A percentile compares a stretch with the other conserved stretches of the same genome.
Conservation (phyloP, 1,284 basidiomycete species). For the Ganoderma leucocontextum region DNA sequence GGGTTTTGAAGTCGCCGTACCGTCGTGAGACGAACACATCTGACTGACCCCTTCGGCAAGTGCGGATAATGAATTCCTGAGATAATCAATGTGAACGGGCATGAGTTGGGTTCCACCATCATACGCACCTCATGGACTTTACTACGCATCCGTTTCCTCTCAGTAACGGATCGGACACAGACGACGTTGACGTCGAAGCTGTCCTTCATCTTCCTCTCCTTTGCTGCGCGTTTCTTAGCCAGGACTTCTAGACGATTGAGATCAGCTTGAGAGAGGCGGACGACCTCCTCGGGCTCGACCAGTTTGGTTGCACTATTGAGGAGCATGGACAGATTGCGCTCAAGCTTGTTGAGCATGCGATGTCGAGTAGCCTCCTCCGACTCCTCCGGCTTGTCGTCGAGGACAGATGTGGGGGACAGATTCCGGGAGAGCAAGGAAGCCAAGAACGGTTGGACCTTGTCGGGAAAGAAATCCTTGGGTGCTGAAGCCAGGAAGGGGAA, state of each 20-base stretch:
- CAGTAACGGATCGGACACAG: slow-evolving; percentile 80
- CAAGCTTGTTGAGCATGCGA: slow-evolving; percentile 72
- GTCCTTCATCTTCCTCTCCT: slow-evolving; percentile 53
- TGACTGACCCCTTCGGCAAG: slow-evolving; percentile 72
- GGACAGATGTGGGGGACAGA: slow-evolving; percentile 68
- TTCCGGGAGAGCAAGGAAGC: slow-evolving; percentile 83
- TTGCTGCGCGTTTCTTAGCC: slow-evolving; percentile 66
- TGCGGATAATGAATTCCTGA: slow-evolving; percentile 95
- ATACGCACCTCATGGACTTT: slow-evolving; percentile 81
- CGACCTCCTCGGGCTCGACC: slow-evolving; percentile 84
- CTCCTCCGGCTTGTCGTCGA: slow-evolving; percentile 68
- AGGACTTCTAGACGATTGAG: slow-evolving; percentile 78
- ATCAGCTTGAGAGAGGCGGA: slow-evolving; percentile 85
- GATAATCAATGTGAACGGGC: background rate
- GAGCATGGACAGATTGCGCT: slow-evolving; percentile 86
- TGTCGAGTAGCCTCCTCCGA: slow-evolving; percentile 54
- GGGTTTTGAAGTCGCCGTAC: slow-evolving; percentile 93
- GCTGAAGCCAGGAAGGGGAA: slow-evolving; percentile 93
- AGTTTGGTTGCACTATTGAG: slow-evolving; percentile 85
- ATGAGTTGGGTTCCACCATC: slow-evolving; percentile 14
- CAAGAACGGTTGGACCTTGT: slow-evolving; percentile 93
- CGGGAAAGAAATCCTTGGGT: slow-evolving; percentile 88
- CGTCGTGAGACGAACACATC: slow-evolving; percentile 92
- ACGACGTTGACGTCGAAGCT: slow-evolving; percentile 91
- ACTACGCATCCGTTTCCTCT: slow-evolving; percentile 86